A percentile compares a stretch with the other conserved stretches of the same genome.
phyloP scores from a whole-genome alignment of 352 stramenopile genomes.

The Pythium aristosporum region DNA sequence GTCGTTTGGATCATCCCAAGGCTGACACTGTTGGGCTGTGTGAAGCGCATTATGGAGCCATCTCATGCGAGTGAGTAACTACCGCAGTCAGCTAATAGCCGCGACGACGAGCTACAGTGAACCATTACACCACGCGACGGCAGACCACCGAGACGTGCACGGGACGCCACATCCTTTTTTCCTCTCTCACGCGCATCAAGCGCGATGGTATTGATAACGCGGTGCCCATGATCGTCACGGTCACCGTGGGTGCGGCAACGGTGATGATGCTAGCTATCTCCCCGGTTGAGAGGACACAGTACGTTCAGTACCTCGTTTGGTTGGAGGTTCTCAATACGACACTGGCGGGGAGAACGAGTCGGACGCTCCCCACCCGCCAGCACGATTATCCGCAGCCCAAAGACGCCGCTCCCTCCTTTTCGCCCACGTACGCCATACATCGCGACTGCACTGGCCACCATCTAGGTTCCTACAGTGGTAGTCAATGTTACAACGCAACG shows the following conservation, averaged over 20 bases:
- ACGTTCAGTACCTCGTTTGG: too few species aligned
- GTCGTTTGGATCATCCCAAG: background rate
- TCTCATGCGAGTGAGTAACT: conserved; percentile 20
- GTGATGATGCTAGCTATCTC: background rate
- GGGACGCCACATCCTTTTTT: background rate
- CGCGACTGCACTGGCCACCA: too few species aligned
- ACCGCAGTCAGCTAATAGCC: background rate
- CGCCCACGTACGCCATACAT: too few species aligned
- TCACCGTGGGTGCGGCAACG: background rate
- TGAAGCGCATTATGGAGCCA: conserved; percentile 15
- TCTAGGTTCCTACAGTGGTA: too few species aligned
- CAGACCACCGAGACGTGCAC: background rate
- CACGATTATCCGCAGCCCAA: too few species aligned
- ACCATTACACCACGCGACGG: background rate
- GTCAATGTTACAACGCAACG: too few species aligned
- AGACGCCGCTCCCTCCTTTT: too few species aligned
- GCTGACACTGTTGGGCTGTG: background rate
- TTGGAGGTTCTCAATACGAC: too few species aligned
- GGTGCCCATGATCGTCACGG: background rate
- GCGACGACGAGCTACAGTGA: background rate
- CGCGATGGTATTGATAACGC: too few species aligned
- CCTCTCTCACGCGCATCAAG: background rate
- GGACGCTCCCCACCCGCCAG: too few species aligned
- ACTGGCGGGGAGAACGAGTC: too few species aligned
- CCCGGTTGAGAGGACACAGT: too few species aligned